Conservation (phyloP, 805 yeast species). For the Candida loeiensis region DNA sequence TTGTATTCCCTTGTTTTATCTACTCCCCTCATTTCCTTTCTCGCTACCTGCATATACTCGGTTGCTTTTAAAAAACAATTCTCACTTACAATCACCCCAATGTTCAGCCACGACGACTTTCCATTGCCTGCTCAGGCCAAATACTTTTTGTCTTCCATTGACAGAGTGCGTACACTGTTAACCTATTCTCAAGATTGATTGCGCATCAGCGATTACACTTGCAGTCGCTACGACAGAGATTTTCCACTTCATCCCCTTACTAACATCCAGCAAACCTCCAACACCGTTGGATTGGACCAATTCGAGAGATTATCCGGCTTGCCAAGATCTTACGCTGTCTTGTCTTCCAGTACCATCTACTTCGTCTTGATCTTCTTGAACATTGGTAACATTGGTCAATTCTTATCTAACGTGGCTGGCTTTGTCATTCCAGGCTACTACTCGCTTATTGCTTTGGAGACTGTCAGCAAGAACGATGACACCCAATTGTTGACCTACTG, state of each 20-base stretch:
- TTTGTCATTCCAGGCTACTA: conserved; percentile 86
- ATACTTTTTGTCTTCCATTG: conserved; percentile 44
- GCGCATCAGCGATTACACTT: too few species aligned
- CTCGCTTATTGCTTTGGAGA: conserved; percentile 80
- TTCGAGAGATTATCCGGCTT: conserved; percentile 44
- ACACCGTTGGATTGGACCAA: conserved; percentile 28
- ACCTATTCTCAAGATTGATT: too few species aligned
- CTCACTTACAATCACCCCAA: background rate
- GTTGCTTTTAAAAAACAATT: conserved; percentile 5
- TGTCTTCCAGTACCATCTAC: conserved; percentile 63
- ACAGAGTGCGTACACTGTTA: conserved; percentile 36
- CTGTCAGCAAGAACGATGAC: conserved; percentile 69
- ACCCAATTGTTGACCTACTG: conserved; percentile 89
- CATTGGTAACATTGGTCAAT: conserved; percentile 92
- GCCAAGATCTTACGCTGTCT: conserved; percentile 84
- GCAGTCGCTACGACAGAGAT: background rate
- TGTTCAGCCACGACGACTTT: conserved; percentile 28
- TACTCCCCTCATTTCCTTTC: too few species aligned
- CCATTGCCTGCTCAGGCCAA: conserved; percentile 46
- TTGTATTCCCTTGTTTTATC: too few species aligned
- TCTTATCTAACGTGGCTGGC: conserved; percentile 88
- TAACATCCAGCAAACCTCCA: conserved; percentile 29
- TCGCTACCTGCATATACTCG: background rate
- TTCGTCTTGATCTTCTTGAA: conserved; percentile 79
- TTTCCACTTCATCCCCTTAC: conserved; percentile 8